Conservation (phyloP, 148 eudicot genomes). For the Arbutus unedo region DNA sequence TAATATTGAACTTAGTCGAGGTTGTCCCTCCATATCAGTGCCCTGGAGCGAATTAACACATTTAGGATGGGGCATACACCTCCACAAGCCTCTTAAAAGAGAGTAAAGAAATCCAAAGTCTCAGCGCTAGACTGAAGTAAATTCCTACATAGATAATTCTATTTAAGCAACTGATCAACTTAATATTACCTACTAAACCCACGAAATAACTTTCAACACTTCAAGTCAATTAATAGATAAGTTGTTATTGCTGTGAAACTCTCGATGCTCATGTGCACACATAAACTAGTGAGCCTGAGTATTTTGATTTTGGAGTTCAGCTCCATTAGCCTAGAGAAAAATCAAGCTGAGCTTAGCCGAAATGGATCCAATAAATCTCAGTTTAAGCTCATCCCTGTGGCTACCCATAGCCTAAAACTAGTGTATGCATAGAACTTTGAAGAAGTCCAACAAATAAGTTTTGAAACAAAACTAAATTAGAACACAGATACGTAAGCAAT, state of each 20-base stretch:
- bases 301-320: background rate
- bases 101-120: background rate
- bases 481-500: background rate
- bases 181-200: background rate
- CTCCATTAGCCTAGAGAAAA: background rate
- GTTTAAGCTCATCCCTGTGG: background rate
- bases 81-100: slow-evolving; percentile 8
- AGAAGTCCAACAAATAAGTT: background rate
- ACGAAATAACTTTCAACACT: background rate
- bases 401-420: slow-evolving; percentile 1
- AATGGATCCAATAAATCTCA: background rate
- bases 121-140: background rate
- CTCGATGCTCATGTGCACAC: background rate
- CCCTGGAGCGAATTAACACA: background rate
- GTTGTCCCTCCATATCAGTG: background rate
- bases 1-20: background rate
- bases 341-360: background rate
- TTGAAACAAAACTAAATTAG: background rate
- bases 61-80: background rate
- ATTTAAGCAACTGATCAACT: background rate
- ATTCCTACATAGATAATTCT: background rate
- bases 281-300: background rate
- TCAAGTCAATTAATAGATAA: background rate
- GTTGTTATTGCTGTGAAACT: background rate
- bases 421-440: background rate